Evolutionary conservation across 768 basidiomycete species (phyloP).

Genomic region (Heimioporus sp.): DNA sequence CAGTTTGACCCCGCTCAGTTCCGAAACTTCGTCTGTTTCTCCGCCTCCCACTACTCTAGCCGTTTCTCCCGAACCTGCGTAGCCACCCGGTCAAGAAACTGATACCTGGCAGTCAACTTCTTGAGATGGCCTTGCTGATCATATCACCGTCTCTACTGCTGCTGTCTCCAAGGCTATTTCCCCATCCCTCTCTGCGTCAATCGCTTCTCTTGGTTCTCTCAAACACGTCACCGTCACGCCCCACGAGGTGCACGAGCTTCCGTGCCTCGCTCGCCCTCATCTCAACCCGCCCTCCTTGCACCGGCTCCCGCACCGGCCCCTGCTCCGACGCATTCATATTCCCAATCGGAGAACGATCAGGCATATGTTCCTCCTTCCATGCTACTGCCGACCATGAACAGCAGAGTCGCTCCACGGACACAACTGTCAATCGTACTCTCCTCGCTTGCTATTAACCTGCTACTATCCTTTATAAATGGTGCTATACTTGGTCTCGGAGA

Average conservation of each 20-base stretch:
- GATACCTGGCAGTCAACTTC: constrained; percentile 63
- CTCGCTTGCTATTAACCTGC: constrained; percentile 78
- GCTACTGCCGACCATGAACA: constrained; percentile 70
- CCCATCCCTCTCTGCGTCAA: constrained; percentile 16
- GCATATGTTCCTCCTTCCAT: constrained; percentile 41
- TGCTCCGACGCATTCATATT: constrained; percentile 14
- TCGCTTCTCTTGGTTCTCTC: constrained; percentile 17
- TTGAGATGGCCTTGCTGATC: constrained; percentile 24
- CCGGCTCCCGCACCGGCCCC: constrained; percentile 1
- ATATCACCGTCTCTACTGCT: constrained; percentile 19
- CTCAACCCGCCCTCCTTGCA: constrained; percentile 22
- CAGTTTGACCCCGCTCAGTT: constrained; percentile 26
- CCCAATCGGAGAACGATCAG: constrained; percentile 21
- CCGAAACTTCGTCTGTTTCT: not conserved
- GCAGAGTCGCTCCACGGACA: constrained; percentile 60
- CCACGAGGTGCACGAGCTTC: constrained; percentile 39
- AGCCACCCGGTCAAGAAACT: constrained; percentile 23
- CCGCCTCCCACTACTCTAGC: not conserved
- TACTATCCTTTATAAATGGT: constrained; percentile 88
- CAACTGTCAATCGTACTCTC: constrained; percentile 68
- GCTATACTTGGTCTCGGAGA: constrained; percentile 98
- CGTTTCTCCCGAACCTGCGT: not conserved
- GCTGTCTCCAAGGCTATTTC: constrained; percentile 17
- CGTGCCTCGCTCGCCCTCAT: constrained; percentile 46
- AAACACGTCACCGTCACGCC: constrained; percentile 10